Evolutionary conservation across 208 protist genomes (phyloP).

Genomic region (Trypanosoma avium): DNA sequence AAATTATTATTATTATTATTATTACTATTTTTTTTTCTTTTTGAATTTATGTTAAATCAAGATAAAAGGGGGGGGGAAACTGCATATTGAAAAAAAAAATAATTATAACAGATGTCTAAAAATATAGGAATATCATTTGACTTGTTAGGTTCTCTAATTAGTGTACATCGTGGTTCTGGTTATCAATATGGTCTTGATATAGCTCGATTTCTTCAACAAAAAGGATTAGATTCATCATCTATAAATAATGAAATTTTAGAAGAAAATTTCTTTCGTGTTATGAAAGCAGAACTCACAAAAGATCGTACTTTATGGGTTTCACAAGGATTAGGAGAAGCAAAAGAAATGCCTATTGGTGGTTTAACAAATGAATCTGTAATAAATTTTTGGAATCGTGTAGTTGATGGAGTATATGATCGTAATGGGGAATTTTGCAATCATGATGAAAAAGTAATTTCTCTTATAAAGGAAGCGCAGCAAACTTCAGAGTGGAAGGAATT

Average conservation of each 20-base stretch:
- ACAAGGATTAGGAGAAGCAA: conserved; percentile 22
- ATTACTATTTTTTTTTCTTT: neutral
- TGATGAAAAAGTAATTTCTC: conserved; percentile 5
- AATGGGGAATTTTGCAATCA: conserved; percentile 10
- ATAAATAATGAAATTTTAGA: conserved; percentile 11
- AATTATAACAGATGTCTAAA: conserved; percentile 3
- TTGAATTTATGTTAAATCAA: neutral
- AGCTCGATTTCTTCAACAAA: conserved; percentile 35
- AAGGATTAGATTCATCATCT: conserved; percentile 22
- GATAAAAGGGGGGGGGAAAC: no score
- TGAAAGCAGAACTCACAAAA: conserved; percentile 15
- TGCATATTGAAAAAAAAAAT: no score
- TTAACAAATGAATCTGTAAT: conserved; percentile 20
- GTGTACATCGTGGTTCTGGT: conserved; percentile 45
- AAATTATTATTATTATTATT: neutral
- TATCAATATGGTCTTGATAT: conserved; percentile 59
- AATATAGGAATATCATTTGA: conserved; percentile 61
- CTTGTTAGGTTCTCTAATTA: conserved; percentile 56
- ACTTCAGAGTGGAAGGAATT: conserved; percentile 12
- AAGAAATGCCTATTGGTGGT: conserved; percentile 68
- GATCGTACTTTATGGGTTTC: conserved; percentile 15
- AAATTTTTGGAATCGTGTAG: conserved; percentile 50
- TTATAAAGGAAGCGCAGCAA: conserved; percentile 2
- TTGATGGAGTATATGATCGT: conserved; percentile 20
- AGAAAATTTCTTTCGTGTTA: neutral